These are phyloP conservation scores for Penicillium robsamsonii DNA, from an alignment of 495 filamentous ascomycete species.

Conservation along the genomic window DNA sequence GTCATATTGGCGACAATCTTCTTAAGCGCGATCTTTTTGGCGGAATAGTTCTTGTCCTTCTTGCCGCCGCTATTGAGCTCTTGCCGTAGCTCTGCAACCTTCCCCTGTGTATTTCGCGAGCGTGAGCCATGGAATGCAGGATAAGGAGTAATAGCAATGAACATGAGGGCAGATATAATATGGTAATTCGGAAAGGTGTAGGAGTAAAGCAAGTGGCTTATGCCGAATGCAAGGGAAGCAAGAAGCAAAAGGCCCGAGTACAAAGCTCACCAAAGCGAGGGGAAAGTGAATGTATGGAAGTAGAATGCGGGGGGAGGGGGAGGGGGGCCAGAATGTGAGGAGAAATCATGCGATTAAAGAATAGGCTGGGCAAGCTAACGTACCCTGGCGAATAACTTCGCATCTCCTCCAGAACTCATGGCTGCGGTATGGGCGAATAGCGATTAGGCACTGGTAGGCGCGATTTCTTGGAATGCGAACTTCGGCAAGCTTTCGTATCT, in stretches of 20 bases:
- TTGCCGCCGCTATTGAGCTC: constrained; percentile 92
- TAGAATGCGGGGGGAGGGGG: constrained; percentile 26
- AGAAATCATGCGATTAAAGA: constrained; percentile 21
- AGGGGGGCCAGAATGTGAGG: neutral
- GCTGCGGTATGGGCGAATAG: constrained; percentile 24
- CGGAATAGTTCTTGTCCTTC: constrained; percentile 96
- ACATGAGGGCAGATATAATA: constrained; percentile 23
- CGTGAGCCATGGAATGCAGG: constrained; percentile 35
- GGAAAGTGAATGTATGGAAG: neutral
- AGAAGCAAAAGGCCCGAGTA: constrained; percentile 4
- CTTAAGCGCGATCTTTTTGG: constrained; percentile 98
- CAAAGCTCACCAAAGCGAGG: constrained; percentile 6
- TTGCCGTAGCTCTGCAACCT: constrained; percentile 93
- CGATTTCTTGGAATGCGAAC: constrained; percentile 5
- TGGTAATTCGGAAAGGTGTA: neutral
- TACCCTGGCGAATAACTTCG: constrained; percentile 99
- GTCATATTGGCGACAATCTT: constrained; percentile 99
- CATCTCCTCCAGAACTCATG: constrained; percentile 89
- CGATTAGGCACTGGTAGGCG: constrained; percentile 8
- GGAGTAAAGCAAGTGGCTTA: constrained; percentile 1
- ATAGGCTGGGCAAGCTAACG: constrained; percentile 38
- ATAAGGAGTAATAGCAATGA: constrained; percentile 35
- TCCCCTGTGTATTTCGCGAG: constrained; percentile 69
- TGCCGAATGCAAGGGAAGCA: constrained; percentile 12
- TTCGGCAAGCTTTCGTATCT: constrained; percentile 12